These are phyloP conservation scores for Sordariomycetes sp. DNA, from an alignment of 2,329 filamentous ascomycete genomes.

Conservation along the genomic window DNA sequence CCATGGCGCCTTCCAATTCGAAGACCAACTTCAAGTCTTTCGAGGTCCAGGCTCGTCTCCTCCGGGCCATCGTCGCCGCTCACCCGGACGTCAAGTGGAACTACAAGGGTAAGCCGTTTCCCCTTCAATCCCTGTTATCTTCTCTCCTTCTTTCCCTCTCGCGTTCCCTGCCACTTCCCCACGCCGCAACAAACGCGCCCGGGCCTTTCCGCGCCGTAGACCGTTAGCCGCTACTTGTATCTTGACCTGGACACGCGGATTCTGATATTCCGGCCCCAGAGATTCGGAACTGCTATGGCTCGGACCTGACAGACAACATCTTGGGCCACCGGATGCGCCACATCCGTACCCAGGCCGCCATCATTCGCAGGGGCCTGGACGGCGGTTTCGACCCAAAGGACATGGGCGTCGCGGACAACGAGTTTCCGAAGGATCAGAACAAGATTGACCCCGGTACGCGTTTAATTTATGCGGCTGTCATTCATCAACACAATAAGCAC, in stretches of 20 bases:
- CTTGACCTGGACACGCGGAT: constrained; percentile 1
- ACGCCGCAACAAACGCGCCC: not conserved
- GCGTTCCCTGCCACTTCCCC: not conserved
- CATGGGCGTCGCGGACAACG: constrained; percentile 21
- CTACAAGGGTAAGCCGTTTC: constrained; percentile 43
- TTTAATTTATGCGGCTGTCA: not conserved
- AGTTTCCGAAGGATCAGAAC: constrained; percentile 25
- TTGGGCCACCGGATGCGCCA: constrained; percentile 42
- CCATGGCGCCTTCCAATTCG: constrained; percentile 29
- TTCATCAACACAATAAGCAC: not conserved
- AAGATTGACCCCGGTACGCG: constrained; percentile 17
- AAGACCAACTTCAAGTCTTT: constrained; percentile 49
- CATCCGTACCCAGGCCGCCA: constrained; percentile 28
- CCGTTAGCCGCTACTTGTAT: not conserved
- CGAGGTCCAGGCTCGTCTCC: constrained; percentile 48
- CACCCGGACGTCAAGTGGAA: constrained; percentile 44
- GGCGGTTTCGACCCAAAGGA: constrained; percentile 29
- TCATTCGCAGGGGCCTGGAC: constrained; percentile 23
- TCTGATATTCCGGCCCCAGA: constrained; percentile 20
- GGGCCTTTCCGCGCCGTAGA: constrained; percentile 4
- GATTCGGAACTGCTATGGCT: constrained; percentile 35
- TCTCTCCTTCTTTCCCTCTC: not conserved
- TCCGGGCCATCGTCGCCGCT: constrained; percentile 50
- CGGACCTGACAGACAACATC: constrained; percentile 34
- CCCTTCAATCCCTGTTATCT: constrained; percentile 1